Base-by-base conservation (phyloP, 1,139 yeast species). In the Saccharomyces hybrid region DNA sequence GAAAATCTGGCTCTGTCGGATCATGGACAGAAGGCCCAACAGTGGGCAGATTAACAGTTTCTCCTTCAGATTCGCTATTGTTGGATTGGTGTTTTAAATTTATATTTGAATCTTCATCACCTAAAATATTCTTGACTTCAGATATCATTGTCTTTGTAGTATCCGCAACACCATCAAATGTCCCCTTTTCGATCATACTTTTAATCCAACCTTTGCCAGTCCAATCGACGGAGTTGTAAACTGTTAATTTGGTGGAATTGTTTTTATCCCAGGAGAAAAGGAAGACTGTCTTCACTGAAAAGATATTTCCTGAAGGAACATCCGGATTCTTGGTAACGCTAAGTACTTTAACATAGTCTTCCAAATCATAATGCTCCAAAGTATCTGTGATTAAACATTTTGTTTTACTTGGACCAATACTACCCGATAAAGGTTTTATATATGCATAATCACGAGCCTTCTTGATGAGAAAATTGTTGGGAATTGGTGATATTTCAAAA, bases 351-450 rank as follows among this genome's bases (percentile, higher is more conserved):
- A 86, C 79, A 56, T 73, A 76, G 38, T 77, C 72, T 8, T 81
- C 79, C 48, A 84, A 74, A 64, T 88, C 86, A 68, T 76, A 81
- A 50, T 79, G 77, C 51, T 84, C 81, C 32, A 88, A 68, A 6
- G 79, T 78, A 62, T 93, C 99, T 0, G 82, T 81, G 54, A 88
- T 83, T 25, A 79, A 68, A 72, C 98, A 93, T 59, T 78, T 77
- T 1, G 99, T 91, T 65, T 90, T 96, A 65, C 88, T 91, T 8
- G 99, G 99, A 0, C 98, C 99, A 57, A 95, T 85, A 1, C 96
- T 82, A 0, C 85, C 89, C 56, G 79, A 75, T 55, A 93, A 74
- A 1, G 97, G 98, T 70, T 91, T 91, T 44, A 76, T 77, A 68
- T 89, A 95, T 3, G 79, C 75, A 66, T 84, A 91, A 44, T 77